These are phyloP conservation scores for Anaeramoeba flamelloides DNA, from an alignment of 78 protist genomes.

Conservation along the genomic window DNA sequence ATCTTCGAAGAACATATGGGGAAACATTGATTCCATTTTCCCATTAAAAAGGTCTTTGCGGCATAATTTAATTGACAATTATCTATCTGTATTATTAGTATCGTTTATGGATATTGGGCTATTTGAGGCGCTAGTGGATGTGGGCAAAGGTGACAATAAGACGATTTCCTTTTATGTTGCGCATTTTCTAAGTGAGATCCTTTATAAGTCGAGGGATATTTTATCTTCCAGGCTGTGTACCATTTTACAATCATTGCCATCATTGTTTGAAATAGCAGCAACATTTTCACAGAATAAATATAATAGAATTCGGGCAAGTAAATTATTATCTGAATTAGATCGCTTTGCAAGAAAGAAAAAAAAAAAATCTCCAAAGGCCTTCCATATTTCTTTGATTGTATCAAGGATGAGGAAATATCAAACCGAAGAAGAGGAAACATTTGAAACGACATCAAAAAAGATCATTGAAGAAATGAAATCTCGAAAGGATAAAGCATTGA, in stretches of 20 bases:
- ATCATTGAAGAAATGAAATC: no score
- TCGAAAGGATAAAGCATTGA: no score
- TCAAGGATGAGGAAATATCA: no score
- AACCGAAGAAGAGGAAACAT: no score
- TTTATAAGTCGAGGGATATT: neutral
- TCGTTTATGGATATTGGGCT: neutral
- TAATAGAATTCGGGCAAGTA: neutral
- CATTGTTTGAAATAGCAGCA: neutral
- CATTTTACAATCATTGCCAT: neutral
- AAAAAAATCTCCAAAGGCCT: neutral
- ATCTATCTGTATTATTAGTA: neutral
- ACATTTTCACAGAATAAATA: neutral
- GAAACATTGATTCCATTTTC: neutral
- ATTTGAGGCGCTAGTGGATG: neutral
- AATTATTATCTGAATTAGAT: neutral
- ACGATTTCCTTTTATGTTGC: neutral
- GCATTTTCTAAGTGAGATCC: neutral
- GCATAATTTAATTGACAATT: neutral
- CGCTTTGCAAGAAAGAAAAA: neutral
- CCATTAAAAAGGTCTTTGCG: neutral
- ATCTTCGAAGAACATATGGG: neutral
- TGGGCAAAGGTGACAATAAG: neutral
- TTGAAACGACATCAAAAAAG: no score
- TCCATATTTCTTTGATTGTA: neutral
- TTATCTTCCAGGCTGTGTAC: neutral